phyloP scores from a whole-genome alignment of 106 monocot genomes.

The Alisma plantagoaquatica region DNA sequence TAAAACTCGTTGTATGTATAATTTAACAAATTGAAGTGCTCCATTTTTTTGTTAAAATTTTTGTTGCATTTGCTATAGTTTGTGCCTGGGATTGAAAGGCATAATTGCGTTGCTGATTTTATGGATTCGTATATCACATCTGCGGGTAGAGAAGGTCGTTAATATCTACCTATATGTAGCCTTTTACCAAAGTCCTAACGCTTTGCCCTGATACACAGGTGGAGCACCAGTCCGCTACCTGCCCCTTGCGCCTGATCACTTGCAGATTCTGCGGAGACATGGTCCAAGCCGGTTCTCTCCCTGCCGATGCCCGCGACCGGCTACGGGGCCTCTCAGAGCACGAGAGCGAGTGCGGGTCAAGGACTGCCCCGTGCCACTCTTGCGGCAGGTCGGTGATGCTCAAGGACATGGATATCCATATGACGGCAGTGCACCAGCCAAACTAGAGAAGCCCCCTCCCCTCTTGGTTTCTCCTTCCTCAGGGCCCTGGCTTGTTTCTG shows the following conservation, averaged over 20 bases:
- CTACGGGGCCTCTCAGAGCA: conserved; percentile 72
- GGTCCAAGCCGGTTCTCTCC: conserved; percentile 58
- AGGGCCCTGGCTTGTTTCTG: too few species aligned
- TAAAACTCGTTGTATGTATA: too few species aligned
- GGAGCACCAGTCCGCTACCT: conserved; percentile 52
- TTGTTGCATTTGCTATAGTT: too few species aligned
- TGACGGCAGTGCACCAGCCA: conserved; percentile 70
- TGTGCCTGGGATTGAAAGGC: too few species aligned
- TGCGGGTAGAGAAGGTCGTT: background rate
- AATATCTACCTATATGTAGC: background rate
- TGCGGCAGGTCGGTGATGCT: conserved; percentile 91
- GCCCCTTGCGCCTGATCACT: conserved; percentile 66
- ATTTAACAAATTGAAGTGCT: too few species aligned
- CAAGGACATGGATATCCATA: conserved; percentile 92
- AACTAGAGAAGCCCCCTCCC: background rate
- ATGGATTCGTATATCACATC: too few species aligned
- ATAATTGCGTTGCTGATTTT: too few species aligned
- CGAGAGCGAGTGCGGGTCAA: conserved; percentile 82
- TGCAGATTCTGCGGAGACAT: conserved; percentile 92
- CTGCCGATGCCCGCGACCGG: conserved; percentile 58
- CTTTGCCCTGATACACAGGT: conserved; percentile 26
- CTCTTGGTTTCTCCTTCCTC: too few species aligned
- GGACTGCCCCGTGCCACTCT: conserved; percentile 90
- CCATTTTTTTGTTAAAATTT: too few species aligned
- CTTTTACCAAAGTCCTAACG: background rate